These are phyloP conservation scores for Guillardia theta DNA, from an alignment of 78 protist genomes.

Conservation along the genomic window DNA sequence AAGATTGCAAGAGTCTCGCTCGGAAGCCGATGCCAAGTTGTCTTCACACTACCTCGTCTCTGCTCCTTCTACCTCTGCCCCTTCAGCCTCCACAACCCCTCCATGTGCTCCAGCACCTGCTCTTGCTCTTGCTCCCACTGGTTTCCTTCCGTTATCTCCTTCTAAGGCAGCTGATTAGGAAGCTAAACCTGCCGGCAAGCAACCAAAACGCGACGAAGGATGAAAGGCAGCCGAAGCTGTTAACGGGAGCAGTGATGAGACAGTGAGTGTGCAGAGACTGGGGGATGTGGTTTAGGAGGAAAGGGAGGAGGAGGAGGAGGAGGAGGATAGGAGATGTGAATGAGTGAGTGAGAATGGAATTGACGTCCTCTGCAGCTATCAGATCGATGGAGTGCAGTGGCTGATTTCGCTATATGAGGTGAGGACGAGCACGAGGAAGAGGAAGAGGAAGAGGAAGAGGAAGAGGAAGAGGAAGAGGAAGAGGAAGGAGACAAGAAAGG, in stretches of 20 bases:
- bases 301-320: neutral
- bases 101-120: too few relatives aligned
- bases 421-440: too few relatives aligned
- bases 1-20: neutral
- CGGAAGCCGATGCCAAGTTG: neutral
- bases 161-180: neutral
- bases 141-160: too few relatives aligned
- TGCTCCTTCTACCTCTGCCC: too few relatives aligned
- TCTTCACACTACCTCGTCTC: too few relatives aligned
- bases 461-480: too few relatives aligned
- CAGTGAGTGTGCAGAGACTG: too few relatives aligned
- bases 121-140: too few relatives aligned
- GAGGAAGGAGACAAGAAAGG: too few relatives aligned
- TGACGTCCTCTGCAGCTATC: neutral
- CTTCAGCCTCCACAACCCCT: too few relatives aligned
- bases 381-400: conserved; percentile 17
- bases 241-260: neutral
- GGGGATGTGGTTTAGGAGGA: too few relatives aligned
- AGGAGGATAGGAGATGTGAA: neutral
- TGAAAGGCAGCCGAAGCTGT: neutral
- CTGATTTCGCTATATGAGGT: neutral
- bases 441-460: too few relatives aligned
- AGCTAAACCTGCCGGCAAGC: neutral
- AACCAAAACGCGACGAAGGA: neutral
- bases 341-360: neutral